A percentile compares a stretch with the other conserved stretches of the same genome.
phyloP scores from a whole-genome alignment of 2,329 filamentous ascomycete genomes.

The Rutstroemia sydowiana region DNA sequence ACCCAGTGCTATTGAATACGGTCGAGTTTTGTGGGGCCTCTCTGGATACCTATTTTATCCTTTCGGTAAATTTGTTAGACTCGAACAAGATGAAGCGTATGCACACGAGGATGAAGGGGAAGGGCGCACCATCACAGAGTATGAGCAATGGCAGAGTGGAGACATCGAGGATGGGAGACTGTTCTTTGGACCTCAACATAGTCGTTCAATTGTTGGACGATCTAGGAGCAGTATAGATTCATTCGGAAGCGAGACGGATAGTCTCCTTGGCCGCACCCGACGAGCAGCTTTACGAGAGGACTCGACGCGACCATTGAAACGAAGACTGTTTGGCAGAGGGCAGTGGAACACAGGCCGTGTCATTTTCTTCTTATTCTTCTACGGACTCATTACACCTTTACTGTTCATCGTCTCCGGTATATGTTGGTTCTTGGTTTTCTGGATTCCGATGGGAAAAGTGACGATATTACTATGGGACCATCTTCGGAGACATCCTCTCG shows the following conservation, averaged over 20 bases:
- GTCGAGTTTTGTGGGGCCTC: constrained; percentile 74
- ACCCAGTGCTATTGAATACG: constrained; percentile 78
- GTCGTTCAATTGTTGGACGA: constrained; percentile 75
- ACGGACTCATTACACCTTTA: constrained; percentile 79
- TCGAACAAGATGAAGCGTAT: constrained; percentile 91
- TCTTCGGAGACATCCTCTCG: constrained; percentile 83
- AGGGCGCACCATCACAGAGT: constrained; percentile 94
- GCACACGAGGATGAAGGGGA: constrained; percentile 91
- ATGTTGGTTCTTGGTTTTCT: constrained; percentile 96
- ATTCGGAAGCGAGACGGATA: constrained; percentile 71
- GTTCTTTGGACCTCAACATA: constrained; percentile 78
- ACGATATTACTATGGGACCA: constrained; percentile 86
- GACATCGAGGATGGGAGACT: constrained; percentile 92
- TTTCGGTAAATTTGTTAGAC: constrained; percentile 90
- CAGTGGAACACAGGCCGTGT: constrained; percentile 93
- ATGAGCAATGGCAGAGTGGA: constrained; percentile 97
- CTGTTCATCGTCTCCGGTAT: constrained; percentile 78
- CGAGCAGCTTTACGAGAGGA: constrained; percentile 39
- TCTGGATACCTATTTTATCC: constrained; percentile 87
- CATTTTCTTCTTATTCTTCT: constrained; percentile 95
- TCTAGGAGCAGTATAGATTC: constrained; percentile 87
- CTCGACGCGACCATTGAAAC: constrained; percentile 52
- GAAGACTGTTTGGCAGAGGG: constrained; percentile 85
- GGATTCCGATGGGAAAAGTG: constrained; percentile 97
- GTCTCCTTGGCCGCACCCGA: constrained; percentile 65